Percentiles rank a stretch among this genome's conserved stretches.
Conservation (phyloP, 495 filamentous ascomycete species). For the Penicillium pancosmium region DNA sequence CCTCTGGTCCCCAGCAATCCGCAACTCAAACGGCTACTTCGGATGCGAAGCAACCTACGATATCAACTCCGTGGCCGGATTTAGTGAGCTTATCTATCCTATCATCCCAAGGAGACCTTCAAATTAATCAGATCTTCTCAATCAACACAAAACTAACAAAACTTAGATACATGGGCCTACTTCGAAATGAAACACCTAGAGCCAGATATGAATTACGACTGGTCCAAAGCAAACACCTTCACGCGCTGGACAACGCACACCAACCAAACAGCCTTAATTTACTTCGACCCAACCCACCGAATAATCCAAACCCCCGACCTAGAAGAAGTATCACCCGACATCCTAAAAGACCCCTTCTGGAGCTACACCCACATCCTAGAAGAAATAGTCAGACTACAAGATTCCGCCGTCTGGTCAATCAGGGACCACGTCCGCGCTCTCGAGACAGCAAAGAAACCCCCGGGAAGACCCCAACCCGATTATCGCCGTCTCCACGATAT, state of each 20-base stretch:
- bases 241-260: conserved; percentile 8
- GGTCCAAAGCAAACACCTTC: conserved; percentile 17
- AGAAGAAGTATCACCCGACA: neutral
- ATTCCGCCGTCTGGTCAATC: conserved; percentile 31
- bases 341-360: conserved; percentile 27
- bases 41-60: conserved; percentile 17
- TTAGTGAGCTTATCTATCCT: conserved; percentile 13
- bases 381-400: conserved; percentile 21
- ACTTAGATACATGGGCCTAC: conserved; percentile 20
- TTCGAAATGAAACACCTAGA: conserved; percentile 16
- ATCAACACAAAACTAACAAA: neutral
- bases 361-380: conserved; percentile 21
- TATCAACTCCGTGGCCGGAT: neutral
- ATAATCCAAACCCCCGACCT: neutral
- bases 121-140: neutral
- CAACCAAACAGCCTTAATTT: conserved; percentile 32
- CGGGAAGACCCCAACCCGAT: conserved; percentile 24
- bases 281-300: conserved; percentile 31
- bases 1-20: conserved; percentile 6
- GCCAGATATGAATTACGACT: conserved; percentile 3
- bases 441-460: conserved; percentile 15
- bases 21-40: conserved; percentile 21
- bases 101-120: neutral
- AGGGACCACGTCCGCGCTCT: conserved; percentile 26
- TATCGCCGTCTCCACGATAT: conserved; percentile 49